Evolutionary conservation across 2,329 filamentous ascomycete genomes (phyloP), one percentile per base, ranked within the genome.

Genomic region (Rhinocladiella similis): DNA sequence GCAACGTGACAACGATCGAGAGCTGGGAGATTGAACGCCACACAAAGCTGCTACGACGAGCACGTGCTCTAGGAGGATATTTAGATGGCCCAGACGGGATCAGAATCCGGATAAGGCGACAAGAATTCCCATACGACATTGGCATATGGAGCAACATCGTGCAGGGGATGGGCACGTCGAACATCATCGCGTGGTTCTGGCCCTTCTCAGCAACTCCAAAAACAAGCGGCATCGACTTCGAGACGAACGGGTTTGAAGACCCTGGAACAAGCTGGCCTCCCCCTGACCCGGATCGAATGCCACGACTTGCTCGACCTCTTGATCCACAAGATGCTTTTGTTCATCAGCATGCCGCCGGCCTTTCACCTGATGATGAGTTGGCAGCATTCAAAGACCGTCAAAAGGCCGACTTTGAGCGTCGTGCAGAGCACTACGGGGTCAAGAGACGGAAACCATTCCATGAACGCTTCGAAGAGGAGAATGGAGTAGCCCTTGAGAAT

Each of bases 81-180:
- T 72, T 87, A 0, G 75, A 83, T 35, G 81, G 77, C 0, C 82
- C 83, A 0, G 80, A 84, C 43, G 84, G 84, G 2, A 69, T 72
- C 2, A 75, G 75, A 58, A 65, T 87, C 6, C 73, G 72, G 12
- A 83, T 87, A 45, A 70, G 71, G 49, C 80, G 77, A 53, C 84
- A 87, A 61, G 84, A 87, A 60, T 87, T 85, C 61, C 84, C 84
- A 0, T 87, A 85, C 66, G 84, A 87, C 60, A 80, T 87, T 50
- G 84, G 84, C 5, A 81, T 87, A 50, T 84, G 77, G 74, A 65
- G 72, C 2, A 87, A 87, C 60, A 73, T 86, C 20, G 78, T 73
- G 47, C 80, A 82, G 56, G 80, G 80, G 16, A 86, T 87, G 83
- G 82, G 61, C 14, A 57, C 57, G 5, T 49, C 46, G 36, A 66